phyloP scores from a whole-genome alignment of 2,329 filamentous ascomycete genomes.

The Scorias spongiosa region DNA sequence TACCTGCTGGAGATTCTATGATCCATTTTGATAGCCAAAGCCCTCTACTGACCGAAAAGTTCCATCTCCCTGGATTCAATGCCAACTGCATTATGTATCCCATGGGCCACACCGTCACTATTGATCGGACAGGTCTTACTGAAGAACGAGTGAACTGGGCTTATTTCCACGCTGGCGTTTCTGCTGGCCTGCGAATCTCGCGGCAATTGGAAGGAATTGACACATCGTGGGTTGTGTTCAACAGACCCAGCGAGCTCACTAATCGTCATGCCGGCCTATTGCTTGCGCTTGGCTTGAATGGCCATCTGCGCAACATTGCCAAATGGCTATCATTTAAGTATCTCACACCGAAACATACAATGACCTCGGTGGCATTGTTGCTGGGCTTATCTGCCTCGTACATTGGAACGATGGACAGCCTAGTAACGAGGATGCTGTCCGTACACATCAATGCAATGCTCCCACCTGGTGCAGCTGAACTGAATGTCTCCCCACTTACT shows the following conservation, averaged over 20 bases:
- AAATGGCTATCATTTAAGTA: slow-evolving; percentile 99
- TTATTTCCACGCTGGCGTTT: slow-evolving; percentile 92
- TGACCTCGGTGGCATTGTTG: slow-evolving; percentile 95
- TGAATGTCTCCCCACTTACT: slow-evolving; percentile 83
- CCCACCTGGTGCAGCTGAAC: slow-evolving; percentile 77
- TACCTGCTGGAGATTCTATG: slow-evolving; percentile 74
- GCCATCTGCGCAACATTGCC: slow-evolving; percentile 81
- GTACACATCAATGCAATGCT: slow-evolving; percentile 94
- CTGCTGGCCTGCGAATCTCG: slow-evolving; percentile 84
- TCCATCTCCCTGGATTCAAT: slow-evolving; percentile 79
- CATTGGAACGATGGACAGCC: slow-evolving; percentile 89
- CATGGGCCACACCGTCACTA: slow-evolving; percentile 80
- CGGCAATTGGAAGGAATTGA: slow-evolving; percentile 84
- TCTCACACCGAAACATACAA: slow-evolving; percentile 95
- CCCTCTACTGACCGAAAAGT: slow-evolving; percentile 83
- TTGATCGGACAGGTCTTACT: slow-evolving; percentile 71
- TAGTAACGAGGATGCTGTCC: slow-evolving; percentile 83
- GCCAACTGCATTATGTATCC: slow-evolving; percentile 85
- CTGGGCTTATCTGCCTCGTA: slow-evolving; percentile 87
- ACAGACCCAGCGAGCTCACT: slow-evolving; percentile 82
- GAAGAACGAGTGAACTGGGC: slow-evolving; percentile 98
- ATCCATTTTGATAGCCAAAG: slow-evolving; percentile 76
- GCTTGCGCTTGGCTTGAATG: slow-evolving; percentile 79
- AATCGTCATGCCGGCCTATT: slow-evolving; percentile 95
- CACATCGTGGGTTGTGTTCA: slow-evolving; percentile 97